Conservation (phyloP, 495 filamentous ascomycete species). For the Amniculicola lignicola region DNA sequence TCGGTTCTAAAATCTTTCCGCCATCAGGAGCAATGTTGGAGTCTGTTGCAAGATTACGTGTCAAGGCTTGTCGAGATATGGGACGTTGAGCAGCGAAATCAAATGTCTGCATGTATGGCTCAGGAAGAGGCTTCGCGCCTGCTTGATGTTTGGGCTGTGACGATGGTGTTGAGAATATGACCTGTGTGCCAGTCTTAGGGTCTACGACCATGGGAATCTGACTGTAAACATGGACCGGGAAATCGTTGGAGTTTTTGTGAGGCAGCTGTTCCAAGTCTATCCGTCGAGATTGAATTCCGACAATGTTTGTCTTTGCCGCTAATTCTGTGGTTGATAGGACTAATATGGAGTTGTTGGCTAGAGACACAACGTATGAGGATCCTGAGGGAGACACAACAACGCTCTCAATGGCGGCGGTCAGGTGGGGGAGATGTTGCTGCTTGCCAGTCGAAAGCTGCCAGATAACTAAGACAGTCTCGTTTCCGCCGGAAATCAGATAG, state of each 20-base stretch:
- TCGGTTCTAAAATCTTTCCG: slow-evolving; percentile 66
- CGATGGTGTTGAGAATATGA: slow-evolving; percentile 61
- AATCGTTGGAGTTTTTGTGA: slow-evolving; percentile 56
- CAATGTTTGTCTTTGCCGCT: slow-evolving; percentile 71
- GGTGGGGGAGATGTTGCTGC: slow-evolving; percentile 78
- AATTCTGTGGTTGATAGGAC: slow-evolving; percentile 86
- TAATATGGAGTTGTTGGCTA: slow-evolving; percentile 88
- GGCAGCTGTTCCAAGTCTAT: slow-evolving; percentile 55
- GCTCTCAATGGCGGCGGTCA: slow-evolving; percentile 76
- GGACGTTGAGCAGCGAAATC: slow-evolving; percentile 70
- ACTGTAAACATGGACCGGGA: slow-evolving; percentile 4
- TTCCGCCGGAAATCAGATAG: slow-evolving; percentile 89
- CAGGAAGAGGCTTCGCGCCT: slow-evolving; percentile 34
- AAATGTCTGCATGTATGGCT: slow-evolving; percentile 74
- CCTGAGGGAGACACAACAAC: slow-evolving; percentile 77
- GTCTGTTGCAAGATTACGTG: slow-evolving; percentile 81
- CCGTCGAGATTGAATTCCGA: slow-evolving; percentile 66
- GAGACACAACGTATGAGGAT: slow-evolving; percentile 72
- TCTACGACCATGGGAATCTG: slow-evolving; percentile 52
- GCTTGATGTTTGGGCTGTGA: slow-evolving; percentile 43
- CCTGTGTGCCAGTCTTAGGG: slow-evolving; percentile 53
- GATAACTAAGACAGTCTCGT: slow-evolving; percentile 85
- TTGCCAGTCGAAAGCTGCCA: slow-evolving; percentile 90
- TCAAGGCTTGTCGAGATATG: slow-evolving; percentile 78
- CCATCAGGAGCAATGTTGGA: slow-evolving; percentile 69